These are phyloP conservation scores for Nicotiana knightiana DNA, from an alignment of 257 asterid genomes.

Conservation along the genomic window DNA sequence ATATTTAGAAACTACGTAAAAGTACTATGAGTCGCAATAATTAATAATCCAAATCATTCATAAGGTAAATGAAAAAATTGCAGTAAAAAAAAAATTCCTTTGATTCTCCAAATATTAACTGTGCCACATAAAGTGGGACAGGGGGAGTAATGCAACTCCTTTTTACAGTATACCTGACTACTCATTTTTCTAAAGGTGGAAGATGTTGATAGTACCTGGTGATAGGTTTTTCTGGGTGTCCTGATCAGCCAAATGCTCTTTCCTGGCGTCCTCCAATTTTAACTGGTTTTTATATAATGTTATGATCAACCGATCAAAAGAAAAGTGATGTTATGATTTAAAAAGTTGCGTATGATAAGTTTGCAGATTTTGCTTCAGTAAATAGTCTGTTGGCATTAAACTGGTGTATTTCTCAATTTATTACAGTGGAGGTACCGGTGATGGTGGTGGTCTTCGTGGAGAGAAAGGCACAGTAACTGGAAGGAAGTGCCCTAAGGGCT, in stretches of 20 bases:
- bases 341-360: background rate
- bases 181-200: background rate
- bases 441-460: slow-evolving; percentile 67
- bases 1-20: too few species aligned
- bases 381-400: slow-evolving; percentile 16
- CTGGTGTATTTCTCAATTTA: slow-evolving; percentile 19
- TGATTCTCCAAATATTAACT: too few species aligned
- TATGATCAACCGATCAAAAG: background rate
- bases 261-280: background rate
- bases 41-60: too few species aligned
- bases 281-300: background rate
- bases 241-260: background rate
- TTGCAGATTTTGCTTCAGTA: slow-evolving; percentile 2
- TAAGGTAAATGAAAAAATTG: too few species aligned
- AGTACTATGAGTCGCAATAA: too few species aligned
- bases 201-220: background rate
- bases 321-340: background rate
- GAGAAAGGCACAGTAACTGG: slow-evolving; percentile 89
- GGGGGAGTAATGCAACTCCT: background rate
- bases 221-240: background rate
- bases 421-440: slow-evolving; percentile 82
- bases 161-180: background rate
- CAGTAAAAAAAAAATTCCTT: too few species aligned
- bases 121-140: too few species aligned
- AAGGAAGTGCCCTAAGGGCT: slow-evolving; percentile 88